Base-by-base conservation (phyloP, 768 basidiomycete genomes). In the Boletus reticulatus region DNA sequence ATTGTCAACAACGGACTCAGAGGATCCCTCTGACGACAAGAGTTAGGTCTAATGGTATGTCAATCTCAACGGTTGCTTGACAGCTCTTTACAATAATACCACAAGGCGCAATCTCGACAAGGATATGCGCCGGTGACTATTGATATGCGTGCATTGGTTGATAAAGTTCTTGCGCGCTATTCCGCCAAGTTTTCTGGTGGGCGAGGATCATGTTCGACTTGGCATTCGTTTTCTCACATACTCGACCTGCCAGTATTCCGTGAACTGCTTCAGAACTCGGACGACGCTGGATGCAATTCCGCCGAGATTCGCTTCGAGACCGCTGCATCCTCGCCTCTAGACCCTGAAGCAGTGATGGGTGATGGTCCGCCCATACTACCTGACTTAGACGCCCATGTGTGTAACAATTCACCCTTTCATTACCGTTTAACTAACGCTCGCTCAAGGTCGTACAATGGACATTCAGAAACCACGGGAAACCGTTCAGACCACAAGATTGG, bases 151-250 rank as follows among this genome's bases (percentile, higher is more conserved):
- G 52, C 37, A 24, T 34, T 53, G 20, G 41, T 53, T 11, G 38
- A 47, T 14, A 53, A 53, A 34, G 31, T 53, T 11, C 52, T 53
- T 19, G 52, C 52, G 6, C 52, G 45, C 38, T 53, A 47, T 34
- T 45, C 52, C 14, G 20, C 45, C 52, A n/a, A 53, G 39, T 53
- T 47, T 22, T 24, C 52, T 34, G 34, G 52, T 53, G 42, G 9
- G 52, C 16, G 17, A 45, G 19, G 37, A 31, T 37, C 34, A 4
- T 38, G 19, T 9, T 45, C 9, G 16, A 22, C 12, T 9, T 32
- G 4, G 32, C 12, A 32, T 11, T 31, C n/a, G 14, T 29, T n/a
- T 45, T 45, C 36, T 32, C 16, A 41, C 16, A 6, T 8, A 22
- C 3, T 43, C n/a, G 42, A 43, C 41, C 13, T 37, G 36, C 2